Conservation (phyloP, 768 basidiomycete genomes). For the Xerocomellus chrysenteron region DNA sequence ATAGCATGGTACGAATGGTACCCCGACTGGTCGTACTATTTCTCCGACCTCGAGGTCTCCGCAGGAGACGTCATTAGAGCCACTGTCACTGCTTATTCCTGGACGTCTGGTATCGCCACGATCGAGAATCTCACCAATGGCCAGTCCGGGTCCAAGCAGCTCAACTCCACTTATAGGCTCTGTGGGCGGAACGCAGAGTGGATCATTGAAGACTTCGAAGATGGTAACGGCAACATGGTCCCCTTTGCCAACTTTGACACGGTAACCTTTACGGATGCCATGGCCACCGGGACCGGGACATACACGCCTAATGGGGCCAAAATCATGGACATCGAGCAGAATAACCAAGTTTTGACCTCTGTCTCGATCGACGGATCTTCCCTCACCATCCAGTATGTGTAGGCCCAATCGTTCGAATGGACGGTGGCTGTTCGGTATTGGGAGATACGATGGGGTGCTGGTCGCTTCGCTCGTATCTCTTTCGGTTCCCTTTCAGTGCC, state of each 20-base stretch:
- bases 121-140: constrained; percentile 9
- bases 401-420: background rate
- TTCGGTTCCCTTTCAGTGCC: background rate
- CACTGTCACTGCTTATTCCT: background rate
- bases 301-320: background rate
- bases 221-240: fast-evolving
- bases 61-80: constrained; percentile 2
- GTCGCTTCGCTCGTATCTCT: too few species aligned
- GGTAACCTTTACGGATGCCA: constrained; percentile 5
- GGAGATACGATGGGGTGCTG: too few species aligned
- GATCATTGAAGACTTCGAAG: constrained; percentile 4
- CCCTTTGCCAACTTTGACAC: constrained; percentile 4
- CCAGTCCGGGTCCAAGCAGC: background rate
- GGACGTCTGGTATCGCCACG: background rate
- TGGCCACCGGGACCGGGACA: background rate
- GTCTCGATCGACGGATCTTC: background rate
- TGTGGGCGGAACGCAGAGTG: constrained; percentile 7
- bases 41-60: background rate
- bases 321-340: constrained; percentile 1
- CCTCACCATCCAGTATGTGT: background rate
- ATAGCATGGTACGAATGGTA: constrained; percentile 13
- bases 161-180: constrained; percentile 1
- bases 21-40: background rate
- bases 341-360: background rate
- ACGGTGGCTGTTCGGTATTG: background rate